phyloP scores from a whole-genome alignment of 2,329 filamentous ascomycete genomes.

The Diaporthe australafricana region DNA sequence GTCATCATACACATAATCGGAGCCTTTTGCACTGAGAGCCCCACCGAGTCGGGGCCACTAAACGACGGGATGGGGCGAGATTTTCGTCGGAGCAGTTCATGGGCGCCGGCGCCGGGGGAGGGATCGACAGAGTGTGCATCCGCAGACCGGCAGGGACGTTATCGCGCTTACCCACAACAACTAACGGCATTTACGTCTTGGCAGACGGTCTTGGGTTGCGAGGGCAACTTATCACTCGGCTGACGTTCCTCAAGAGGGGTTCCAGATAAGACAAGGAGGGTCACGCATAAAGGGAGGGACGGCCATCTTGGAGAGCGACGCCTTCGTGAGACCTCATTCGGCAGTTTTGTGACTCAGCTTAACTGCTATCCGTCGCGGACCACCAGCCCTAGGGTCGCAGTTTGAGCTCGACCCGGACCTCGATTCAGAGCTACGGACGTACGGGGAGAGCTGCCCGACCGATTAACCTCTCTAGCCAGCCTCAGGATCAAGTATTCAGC shows the following conservation, averaged over 20 bases:
- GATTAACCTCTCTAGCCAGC: background rate
- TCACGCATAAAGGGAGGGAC: background rate
- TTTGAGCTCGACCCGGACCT: constrained; percentile 1
- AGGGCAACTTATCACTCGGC: constrained; percentile 22
- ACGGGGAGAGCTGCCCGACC: background rate
- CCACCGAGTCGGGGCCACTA: constrained; percentile 12
- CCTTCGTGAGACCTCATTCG: background rate
- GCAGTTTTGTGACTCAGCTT: background rate
- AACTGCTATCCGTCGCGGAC: background rate
- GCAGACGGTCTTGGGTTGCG: background rate
- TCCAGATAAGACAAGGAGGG: background rate
- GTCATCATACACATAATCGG: constrained; percentile 1
- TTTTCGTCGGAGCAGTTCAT: constrained; percentile 26
- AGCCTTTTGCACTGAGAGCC: background rate
- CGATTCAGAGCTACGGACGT: background rate
- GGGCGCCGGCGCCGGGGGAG: constrained; percentile 5
- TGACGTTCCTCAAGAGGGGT: background rate
- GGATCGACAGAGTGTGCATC: constrained; percentile 11
- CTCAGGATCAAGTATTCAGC: background rate
- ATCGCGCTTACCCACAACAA: constrained; percentile 23
- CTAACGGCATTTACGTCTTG: constrained; percentile 14
- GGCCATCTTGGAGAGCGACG: background rate
- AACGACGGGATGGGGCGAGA: constrained; percentile 20
- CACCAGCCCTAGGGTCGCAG: constrained; percentile 2
- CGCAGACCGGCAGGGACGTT: constrained; percentile 22